Evolutionary conservation across 768 basidiomycete genomes (phyloP), one percentile per base, ranked within the genome.

Genomic region (Hypholoma sublateritium): DNA sequence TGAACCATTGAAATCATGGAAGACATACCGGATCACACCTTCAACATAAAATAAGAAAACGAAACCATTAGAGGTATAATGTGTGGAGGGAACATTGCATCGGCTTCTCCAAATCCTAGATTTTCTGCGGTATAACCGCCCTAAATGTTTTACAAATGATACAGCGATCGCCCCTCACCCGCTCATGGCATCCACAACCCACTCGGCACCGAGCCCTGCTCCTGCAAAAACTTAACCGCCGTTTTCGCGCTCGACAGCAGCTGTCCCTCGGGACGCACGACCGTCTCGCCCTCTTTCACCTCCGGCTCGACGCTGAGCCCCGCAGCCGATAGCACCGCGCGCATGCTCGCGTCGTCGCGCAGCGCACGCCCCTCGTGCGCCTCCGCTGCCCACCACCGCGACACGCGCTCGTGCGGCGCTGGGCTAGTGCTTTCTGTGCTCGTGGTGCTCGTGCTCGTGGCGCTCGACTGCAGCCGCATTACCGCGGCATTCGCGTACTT

Each of bases 341-440:
- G 75, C 34, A 90, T 81, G 5, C 59, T 71, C 50, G 75, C 74
- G 65, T 87, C 79, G 24, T 66, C 72, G 22, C 82, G 70, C 39
- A 81, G 78, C 61, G 75, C 75, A 22, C 71, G 69, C 0, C 87
- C 87, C 53, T 85, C 81, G 21, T 67, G 68, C 44, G 77, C 77
- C 64, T 88, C 80, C 32, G 70, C 74, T 3, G 72, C 70, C 88
- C 88, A 90, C 79, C 84, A 88, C 50, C 70, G 69, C 1, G 63
- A 65, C 0, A 80, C 76, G n/a, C 77, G 77, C 9, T 70, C 72
- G 8, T 82, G 79, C 12, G 84, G 71, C 25, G 69, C 1, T 81
- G 79, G 5, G 74, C 64, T 5, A 17, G 12, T n/a, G 13, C 34
- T 47, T 19, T 34, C 36, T 25, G n/a, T 28, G 24, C 21, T 17